These are phyloP conservation scores for Scenedesmus sp. DNA, from an alignment of 163 green algal genomes.

Conservation along the genomic window DNA sequence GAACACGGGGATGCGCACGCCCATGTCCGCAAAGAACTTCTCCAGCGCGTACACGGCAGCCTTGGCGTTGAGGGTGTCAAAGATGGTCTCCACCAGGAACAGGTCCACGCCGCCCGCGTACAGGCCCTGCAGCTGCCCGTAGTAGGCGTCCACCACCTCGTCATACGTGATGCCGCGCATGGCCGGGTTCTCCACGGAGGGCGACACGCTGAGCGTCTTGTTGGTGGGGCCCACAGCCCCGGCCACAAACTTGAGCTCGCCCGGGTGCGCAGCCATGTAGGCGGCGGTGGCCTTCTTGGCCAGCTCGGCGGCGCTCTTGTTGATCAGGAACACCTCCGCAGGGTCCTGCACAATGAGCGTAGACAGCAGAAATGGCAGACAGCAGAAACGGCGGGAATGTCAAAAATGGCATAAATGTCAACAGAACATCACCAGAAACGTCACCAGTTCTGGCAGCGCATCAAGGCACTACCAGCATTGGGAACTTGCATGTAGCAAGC, in stretches of 20 bases:
- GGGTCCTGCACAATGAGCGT: conserved; percentile 23
- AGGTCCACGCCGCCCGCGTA: conserved; percentile 95
- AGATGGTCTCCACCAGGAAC: conserved; percentile 99
- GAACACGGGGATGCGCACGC: conserved; percentile 93
- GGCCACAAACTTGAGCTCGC: conserved; percentile 89
- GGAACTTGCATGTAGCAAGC: too few relatives aligned
- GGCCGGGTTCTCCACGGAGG: conserved; percentile 97
- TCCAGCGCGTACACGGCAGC: conserved; percentile 93
- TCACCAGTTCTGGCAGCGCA: too few relatives aligned
- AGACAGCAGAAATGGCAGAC: background rate
- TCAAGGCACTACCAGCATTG: too few relatives aligned
- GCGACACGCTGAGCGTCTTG: conserved; percentile 96
- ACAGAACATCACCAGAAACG: too few relatives aligned
- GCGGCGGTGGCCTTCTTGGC: conserved; percentile 83
- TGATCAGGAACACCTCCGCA: conserved; percentile 95
- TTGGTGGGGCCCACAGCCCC: conserved; percentile 97
- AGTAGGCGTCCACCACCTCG: conserved; percentile 97
- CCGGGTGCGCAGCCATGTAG: conserved; percentile 88
- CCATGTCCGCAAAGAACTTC: conserved; percentile 92
- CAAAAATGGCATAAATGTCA: too few relatives aligned
- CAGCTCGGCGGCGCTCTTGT: conserved; percentile 87
- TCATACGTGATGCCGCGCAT: conserved; percentile 97
- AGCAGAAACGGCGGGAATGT: too few relatives aligned
- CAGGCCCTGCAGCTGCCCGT: conserved; percentile 91
- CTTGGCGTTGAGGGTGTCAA: conserved; percentile 99